Percentiles rank a stretch among this genome's conserved stretches.
phyloP scores from a whole-genome alignment of 73 alveolate genomes.

The Blepharisma japonicum region DNA sequence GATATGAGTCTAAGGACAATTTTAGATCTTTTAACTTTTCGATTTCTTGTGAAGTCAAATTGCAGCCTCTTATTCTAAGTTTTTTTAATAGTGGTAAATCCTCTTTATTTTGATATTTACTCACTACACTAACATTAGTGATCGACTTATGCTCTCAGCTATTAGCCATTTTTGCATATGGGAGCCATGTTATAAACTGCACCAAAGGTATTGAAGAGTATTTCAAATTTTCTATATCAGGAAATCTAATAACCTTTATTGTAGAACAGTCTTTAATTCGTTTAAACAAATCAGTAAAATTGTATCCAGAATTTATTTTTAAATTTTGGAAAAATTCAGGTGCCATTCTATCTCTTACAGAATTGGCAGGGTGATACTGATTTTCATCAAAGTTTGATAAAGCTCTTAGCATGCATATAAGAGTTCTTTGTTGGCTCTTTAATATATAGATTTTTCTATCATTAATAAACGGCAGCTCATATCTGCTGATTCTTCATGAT shows the following conservation, averaged over 20 bases:
- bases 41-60: not conserved
- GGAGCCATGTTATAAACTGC: slow-evolving; percentile 25
- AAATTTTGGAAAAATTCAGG: slow-evolving; percentile 18
- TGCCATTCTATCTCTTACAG: not conserved
- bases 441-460: not conserved
- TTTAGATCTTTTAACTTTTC: not conserved
- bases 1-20: not conserved
- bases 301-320: not conserved
- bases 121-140: not conserved
- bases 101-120: not conserved
- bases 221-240: not conserved
- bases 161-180: not conserved
- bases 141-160: not conserved
- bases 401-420: slow-evolving; percentile 20
- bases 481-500: not conserved
- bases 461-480: not conserved
- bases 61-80: slow-evolving; percentile 6
- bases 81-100: not conserved
- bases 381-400: not conserved
- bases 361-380: slow-evolving; percentile 11
- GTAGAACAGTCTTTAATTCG: not conserved
- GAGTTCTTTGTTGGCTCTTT: slow-evolving; percentile 23
- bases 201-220: not conserved
- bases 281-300: not conserved
- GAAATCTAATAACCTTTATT: slow-evolving; percentile 13